Evolutionary conservation across 345 rosid species (phyloP), one percentile per base, ranked within the genome.

Genomic region (Lumnitzera littorea): DNA sequence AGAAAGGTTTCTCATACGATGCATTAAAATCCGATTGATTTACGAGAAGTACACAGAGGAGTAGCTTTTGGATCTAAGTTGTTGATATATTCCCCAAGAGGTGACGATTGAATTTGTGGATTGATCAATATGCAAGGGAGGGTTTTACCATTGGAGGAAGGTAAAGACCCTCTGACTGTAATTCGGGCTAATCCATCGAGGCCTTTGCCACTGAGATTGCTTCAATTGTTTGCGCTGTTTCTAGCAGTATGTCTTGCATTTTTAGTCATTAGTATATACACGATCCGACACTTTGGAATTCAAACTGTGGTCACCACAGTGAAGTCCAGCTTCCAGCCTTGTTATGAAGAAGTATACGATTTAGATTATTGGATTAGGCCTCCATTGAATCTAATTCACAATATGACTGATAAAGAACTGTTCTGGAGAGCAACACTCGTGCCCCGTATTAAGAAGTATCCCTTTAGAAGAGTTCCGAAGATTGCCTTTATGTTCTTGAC

Each of bases 401-500:
- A 69, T 11, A 87, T 90, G 99, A 85, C 31, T 14, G 99, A 87
- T 49, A 62, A 72, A 3, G 95, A 87, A 76, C 88, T 94, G 13
- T 74, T 87, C 1, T 94, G 99, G 97, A 82, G 89, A 65, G 89
- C 97, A n/a, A 76, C 96, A 11, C 78, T 84, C 20, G 82, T 74
- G 71, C 96, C 99, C 23, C 70, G 67, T 24, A 80, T 83, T 20
- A 76, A 75, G 60, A 78, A 73, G 36, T 83, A 86, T 59, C 99
- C 97, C 4, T 94, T 88, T 66, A 56, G 25, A 56, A 83, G 99
- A 68, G 76, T 80, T 64, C 91, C 96, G 0, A 91, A 94, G 84
- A 67, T 94, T 78, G 97, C 95, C 11, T 91, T 91, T 61, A 88
- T 94, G 99, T 94, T 94, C 82, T 83, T 94, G 84, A 76, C 97